phyloP scores from a whole-genome alignment of 1,139 yeast species.

The Blastobotrys persicus region DNA sequence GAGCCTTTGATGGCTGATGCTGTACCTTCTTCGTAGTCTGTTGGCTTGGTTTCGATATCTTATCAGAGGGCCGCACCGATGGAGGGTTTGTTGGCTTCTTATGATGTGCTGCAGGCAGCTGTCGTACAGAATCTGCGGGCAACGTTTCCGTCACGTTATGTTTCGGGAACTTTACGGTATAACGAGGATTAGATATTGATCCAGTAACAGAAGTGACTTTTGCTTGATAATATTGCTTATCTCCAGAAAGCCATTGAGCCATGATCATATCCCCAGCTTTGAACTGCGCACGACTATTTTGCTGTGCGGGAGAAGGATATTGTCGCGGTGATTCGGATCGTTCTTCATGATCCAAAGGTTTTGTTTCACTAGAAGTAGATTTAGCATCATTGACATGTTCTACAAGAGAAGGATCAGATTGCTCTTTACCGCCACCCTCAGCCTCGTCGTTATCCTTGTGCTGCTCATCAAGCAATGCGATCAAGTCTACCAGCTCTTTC shows the following conservation, averaged over 20 bases:
- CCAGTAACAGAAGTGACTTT: conserved; percentile 35
- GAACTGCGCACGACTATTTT: conserved; percentile 11
- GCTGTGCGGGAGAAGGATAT: conserved; percentile 13
- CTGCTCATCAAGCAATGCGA: conserved; percentile 30
- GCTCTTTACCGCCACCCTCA: background rate
- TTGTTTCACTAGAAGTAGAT: conserved; percentile 7
- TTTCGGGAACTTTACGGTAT: conserved; percentile 31
- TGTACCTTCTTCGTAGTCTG: conserved; percentile 9
- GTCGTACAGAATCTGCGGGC: conserved; percentile 24
- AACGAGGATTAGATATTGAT: conserved; percentile 28
- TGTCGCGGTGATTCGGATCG: background rate
- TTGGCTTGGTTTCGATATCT: background rate
- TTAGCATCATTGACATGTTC: background rate
- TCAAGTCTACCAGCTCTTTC: conserved; percentile 36
- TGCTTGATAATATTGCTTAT: conserved; percentile 31
- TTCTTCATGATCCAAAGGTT: background rate
- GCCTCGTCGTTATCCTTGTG: conserved; percentile 15
- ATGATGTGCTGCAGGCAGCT: conserved; percentile 11
- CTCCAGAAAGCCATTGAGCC: conserved; percentile 33
- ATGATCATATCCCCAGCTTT: conserved; percentile 29
- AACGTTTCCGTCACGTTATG: conserved; percentile 31
- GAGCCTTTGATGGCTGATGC: conserved; percentile 26
- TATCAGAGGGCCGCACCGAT: background rate
- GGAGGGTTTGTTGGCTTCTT: conserved; percentile 6
- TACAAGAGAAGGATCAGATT: background rate